phyloP scores from a whole-genome alignment of 768 basidiomycete species.

The Cystobasidiopsis lactophilus region DNA sequence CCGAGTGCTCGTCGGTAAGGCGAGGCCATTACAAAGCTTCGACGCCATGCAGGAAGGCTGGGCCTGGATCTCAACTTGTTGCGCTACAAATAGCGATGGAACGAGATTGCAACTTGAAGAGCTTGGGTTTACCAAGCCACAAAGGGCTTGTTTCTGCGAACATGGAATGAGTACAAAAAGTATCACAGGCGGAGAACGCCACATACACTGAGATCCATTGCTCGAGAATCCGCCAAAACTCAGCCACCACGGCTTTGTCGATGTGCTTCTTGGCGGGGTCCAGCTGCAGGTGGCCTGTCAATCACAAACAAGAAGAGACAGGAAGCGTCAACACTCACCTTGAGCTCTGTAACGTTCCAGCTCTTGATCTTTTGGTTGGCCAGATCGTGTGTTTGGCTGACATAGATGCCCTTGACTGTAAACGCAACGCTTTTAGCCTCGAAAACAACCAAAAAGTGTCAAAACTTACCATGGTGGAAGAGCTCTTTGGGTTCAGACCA shows the following conservation, averaged over 20 bases:
- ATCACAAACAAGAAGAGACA: background rate
- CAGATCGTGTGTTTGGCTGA: constrained; percentile 83
- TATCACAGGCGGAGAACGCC: constrained; percentile 1
- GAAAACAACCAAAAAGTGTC: background rate
- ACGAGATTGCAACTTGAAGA: too few species aligned
- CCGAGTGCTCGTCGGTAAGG: too few species aligned
- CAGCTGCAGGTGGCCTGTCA: constrained; percentile 38
- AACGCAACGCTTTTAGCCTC: background rate
- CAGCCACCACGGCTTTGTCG: constrained; percentile 81
- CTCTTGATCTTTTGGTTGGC: constrained; percentile 72
- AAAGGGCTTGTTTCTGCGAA: too few species aligned
- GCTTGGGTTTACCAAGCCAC: too few species aligned
- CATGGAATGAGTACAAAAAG: too few species aligned
- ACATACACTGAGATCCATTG: constrained; percentile 62
- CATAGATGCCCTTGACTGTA: constrained; percentile 80
- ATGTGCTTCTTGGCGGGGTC: constrained; percentile 73
- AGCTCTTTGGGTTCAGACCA: constrained; percentile 81
- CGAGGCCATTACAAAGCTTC: too few species aligned
- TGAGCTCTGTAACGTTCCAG: constrained; percentile 92
- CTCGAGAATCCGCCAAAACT: constrained; percentile 86
- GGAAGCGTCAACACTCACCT: constrained; percentile 30
- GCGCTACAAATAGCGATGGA: too few species aligned
- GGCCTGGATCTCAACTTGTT: too few species aligned
- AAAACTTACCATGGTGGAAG: constrained; percentile 63
- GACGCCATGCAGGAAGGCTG: too few species aligned